Evolutionary conservation across 345 rosid species (phyloP), one percentile per base, ranked within the genome.

Genomic region (Eucalyptus regnans): DNA sequence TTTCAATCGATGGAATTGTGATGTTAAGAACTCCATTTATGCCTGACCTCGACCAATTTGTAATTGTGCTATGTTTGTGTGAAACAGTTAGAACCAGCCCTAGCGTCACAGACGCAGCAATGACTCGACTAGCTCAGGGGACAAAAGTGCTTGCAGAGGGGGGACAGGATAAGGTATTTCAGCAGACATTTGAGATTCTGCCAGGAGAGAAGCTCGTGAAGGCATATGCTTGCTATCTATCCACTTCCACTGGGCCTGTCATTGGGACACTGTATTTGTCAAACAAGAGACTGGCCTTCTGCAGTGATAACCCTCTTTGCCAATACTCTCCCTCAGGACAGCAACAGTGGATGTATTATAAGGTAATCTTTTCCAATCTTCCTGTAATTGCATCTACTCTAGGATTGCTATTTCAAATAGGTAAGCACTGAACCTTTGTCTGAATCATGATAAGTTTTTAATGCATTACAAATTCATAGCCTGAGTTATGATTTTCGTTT

Each of bases 281-380:
- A 3, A 52, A 52, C 56, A 52, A 52, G 22, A 51, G 56, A 52
- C 4, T 52, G 56, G 56, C 23, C 84, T 97, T 96, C 85, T 94
- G 94, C 54, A 95, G 99, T 66, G 98, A 97, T 87, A 87, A 92
- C 91, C 95, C 97, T 88, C 89, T 97, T 62, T 92, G 90, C 56
- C 87, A 88, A 56, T 91, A 93, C 89, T 90, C 93, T 87, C 80
- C 99, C 2, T 76, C 92, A 3, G 96, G 96, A 60, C 92, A 71
- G 89, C 95, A 93, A 88, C 91, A 94, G 86, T 93, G 95, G 90
- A 91, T 95, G 89, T 92, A 95, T 50, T 95, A 95, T 92, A 95
- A 95, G 99, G 98, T 95, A 84, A 60, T 71, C 71, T 50, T 87
- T 52, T 81, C 37, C 18, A 58, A 56, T 87, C 58, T 33, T 88